Percentiles rank a stretch among this genome's conserved stretches.
Evolutionary conservation across 2,329 filamentous ascomycete genomes (phyloP).

Genomic region (Lachnellula suecica): DNA sequence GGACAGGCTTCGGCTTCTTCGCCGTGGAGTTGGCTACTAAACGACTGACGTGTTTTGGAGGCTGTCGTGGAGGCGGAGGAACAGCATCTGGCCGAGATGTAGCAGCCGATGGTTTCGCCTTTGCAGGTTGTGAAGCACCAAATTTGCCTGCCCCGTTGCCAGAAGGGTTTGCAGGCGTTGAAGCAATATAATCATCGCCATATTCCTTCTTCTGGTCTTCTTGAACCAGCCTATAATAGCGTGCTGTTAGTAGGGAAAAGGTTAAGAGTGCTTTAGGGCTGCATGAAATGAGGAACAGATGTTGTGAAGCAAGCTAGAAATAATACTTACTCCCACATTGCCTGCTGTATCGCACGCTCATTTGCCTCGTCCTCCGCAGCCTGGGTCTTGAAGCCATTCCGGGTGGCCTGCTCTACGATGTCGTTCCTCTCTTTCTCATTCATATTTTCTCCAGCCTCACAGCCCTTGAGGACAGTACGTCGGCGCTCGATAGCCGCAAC

Average conservation of each 20-base stretch:
- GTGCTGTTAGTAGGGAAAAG: too few relatives aligned
- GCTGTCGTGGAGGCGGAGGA: constrained; percentile 18
- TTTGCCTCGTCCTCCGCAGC: constrained; percentile 89
- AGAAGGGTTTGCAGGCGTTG: constrained; percentile 30
- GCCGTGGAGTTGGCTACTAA: constrained; percentile 23
- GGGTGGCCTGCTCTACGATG: constrained; percentile 61
- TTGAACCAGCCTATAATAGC: constrained; percentile 77
- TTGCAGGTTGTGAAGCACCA: constrained; percentile 9
- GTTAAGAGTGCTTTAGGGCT: too few relatives aligned
- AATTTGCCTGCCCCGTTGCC: constrained; percentile 31
- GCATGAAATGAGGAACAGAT: too few relatives aligned
- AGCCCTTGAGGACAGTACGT: constrained; percentile 67
- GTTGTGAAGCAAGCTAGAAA: too few relatives aligned
- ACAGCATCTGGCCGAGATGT: constrained; percentile 3
- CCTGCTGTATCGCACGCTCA: constrained; percentile 80
- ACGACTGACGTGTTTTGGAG: constrained; percentile 27
- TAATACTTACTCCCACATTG: constrained; percentile 87
- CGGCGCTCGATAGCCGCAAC: constrained; percentile 69
- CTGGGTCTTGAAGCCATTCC: constrained; percentile 76
- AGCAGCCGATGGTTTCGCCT: constrained; percentile 9
- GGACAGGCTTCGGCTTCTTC: constrained; percentile 19
- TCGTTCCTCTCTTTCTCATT: constrained; percentile 65
- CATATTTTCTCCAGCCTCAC: constrained; percentile 59
- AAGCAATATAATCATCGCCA: constrained; percentile 28
- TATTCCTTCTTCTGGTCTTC: constrained; percentile 55